Evolutionary conservation across 2,329 filamentous ascomycete genomes (phyloP).

Genomic region (Clathrospora elynae): DNA sequence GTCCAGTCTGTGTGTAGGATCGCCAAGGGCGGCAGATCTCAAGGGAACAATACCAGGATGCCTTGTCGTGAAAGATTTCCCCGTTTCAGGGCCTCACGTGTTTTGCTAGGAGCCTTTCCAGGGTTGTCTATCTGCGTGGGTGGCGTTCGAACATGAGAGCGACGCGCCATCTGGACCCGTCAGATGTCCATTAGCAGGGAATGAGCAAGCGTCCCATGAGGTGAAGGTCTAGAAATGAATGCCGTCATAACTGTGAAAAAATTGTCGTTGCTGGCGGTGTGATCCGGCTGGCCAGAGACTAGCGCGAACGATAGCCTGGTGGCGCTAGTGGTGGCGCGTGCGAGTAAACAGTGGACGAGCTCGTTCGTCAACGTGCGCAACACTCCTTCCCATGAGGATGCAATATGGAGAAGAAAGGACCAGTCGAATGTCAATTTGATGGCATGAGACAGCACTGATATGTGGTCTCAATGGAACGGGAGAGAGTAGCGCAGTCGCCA

Average conservation of each 20-base stretch:
- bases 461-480: too few species aligned
- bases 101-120: not conserved
- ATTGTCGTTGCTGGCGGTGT: not conserved
- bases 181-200: not conserved
- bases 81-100: conserved; percentile 10
- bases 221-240: conserved; percentile 4
- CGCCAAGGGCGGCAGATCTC: conserved; percentile 23
- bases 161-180: conserved; percentile 3
- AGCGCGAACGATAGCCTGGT: too few species aligned
- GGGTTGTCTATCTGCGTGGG: too few species aligned
- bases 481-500: too few species aligned
- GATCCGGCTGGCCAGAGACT: not conserved
- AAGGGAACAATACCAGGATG: conserved; percentile 13
- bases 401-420: too few species aligned
- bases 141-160: conserved; percentile 4
- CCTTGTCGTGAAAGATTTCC: conserved; percentile 8
- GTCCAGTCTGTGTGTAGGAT: conserved; percentile 8
- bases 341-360: too few species aligned
- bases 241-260: conserved; percentile 10
- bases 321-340: too few species aligned
- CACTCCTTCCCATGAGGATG: too few species aligned
- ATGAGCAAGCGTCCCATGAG: conserved; percentile 8
- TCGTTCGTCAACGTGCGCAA: too few species aligned
- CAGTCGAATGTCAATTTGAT: too few species aligned
- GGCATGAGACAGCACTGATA: too few species aligned